Percentiles rank a stretch among this genome's conserved stretches.
phyloP scores from a whole-genome alignment of 2,329 filamentous ascomycete species.

The Cercospora citrullina region DNA sequence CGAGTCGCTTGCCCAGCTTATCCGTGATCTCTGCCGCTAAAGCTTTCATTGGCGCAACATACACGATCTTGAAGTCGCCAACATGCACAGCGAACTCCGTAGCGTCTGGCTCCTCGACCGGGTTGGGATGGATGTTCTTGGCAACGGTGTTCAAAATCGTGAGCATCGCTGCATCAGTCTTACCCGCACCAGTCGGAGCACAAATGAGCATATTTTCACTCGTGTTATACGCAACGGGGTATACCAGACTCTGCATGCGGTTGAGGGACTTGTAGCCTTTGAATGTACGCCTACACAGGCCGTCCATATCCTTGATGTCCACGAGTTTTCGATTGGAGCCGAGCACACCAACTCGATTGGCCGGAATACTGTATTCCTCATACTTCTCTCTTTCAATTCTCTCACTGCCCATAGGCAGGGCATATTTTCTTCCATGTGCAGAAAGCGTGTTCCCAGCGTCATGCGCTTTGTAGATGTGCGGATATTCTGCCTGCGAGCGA shows the following conservation, averaged over 20 bases:
- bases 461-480: conserved; percentile 86
- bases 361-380: conserved; percentile 86
- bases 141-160: conserved; percentile 88
- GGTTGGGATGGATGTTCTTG: conserved; percentile 79
- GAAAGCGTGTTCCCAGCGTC: conserved; percentile 84
- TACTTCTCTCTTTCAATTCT: conserved; percentile 72
- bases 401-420: conserved; percentile 72
- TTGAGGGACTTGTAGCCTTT: conserved; percentile 91
- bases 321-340: conserved; percentile 73
- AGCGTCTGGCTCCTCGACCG: conserved; percentile 69
- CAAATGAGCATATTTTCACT: conserved; percentile 99
- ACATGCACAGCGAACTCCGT: conserved; percentile 78
- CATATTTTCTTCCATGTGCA: conserved; percentile 76
- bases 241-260: conserved; percentile 96
- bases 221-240: conserved; percentile 91
- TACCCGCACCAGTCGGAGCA: conserved; percentile 90
- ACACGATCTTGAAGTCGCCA: conserved; percentile 96
- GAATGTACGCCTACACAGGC: conserved; percentile 86
- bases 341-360: conserved; percentile 73
- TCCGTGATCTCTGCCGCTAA: conserved; percentile 94
- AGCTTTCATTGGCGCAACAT: conserved; percentile 98
- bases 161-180: conserved; percentile 97
- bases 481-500: conserved; percentile 74
- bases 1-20: conserved; percentile 85
- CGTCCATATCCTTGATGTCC: conserved; percentile 79